Evolutionary conservation across 176 grass and related monocot genomes (phyloP).

Genomic region (Miscanthus lutarioriparius): DNA sequence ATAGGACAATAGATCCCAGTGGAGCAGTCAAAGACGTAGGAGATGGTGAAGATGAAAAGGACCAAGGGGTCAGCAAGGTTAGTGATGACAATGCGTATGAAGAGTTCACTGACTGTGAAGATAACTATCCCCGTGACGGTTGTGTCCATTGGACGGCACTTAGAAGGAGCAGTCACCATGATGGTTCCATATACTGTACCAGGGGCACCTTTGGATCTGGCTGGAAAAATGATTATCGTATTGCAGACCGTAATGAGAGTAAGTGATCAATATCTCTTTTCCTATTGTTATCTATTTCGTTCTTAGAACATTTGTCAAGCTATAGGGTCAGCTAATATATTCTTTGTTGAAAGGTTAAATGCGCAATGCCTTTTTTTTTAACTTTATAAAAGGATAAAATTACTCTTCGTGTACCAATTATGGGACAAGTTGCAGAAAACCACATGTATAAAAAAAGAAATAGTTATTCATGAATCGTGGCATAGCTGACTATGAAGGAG

Average conservation of each 20-base stretch:
- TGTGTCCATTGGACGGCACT: too few relatives aligned
- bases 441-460: neutral
- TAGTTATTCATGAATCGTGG: neutral
- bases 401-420: neutral
- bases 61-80: too few relatives aligned
- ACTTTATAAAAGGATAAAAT: neutral
- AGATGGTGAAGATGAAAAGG: too few relatives aligned
- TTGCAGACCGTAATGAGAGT: slow-evolving; percentile 12
- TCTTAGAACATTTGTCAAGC: neutral
- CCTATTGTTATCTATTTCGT: neutral
- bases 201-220: neutral
- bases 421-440: neutral
- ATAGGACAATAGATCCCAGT: too few relatives aligned
- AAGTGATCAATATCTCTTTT: slow-evolving; percentile 20
- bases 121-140: too few relatives aligned
- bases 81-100: too few relatives aligned
- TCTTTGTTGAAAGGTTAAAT: neutral
- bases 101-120: too few relatives aligned
- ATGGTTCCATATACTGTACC: slow-evolving; percentile 16
- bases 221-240: neutral
- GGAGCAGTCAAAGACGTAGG: too few relatives aligned
- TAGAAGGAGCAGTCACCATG: neutral
- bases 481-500: neutral
- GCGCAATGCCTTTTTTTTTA: neutral
- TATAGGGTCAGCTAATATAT: neutral